These are phyloP conservation scores for Solanum chmielewskii DNA, from an alignment of 257 asterid genomes.

Conservation along the genomic window DNA sequence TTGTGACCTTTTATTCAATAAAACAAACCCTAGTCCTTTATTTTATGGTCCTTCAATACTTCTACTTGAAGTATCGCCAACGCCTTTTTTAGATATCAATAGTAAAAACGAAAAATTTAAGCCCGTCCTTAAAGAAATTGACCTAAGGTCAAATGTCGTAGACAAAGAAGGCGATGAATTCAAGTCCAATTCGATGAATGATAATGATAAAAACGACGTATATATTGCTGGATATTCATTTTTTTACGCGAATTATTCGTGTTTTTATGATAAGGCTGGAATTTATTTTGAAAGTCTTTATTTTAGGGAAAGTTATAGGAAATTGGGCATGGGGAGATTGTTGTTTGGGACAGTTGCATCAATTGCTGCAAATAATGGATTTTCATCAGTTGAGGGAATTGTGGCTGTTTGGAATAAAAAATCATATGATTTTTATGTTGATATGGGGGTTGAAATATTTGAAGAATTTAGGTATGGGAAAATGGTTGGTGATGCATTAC, in stretches of 20 bases:
- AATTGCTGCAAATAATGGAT: constrained; percentile 3
- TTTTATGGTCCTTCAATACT: neutral
- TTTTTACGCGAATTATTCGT: constrained; percentile 2
- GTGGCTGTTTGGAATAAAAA: constrained; percentile 8
- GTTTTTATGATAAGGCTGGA: constrained; percentile 1
- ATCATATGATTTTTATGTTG: constrained; percentile 2
- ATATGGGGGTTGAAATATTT: constrained; percentile 3
- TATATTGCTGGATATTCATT: neutral
- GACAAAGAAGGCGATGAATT: neutral
- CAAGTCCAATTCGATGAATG: neutral
- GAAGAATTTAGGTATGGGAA: constrained; percentile 11
- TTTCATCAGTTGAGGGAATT: constrained; percentile 3
- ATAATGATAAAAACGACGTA: neutral
- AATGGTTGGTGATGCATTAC: neutral
- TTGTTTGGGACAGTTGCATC: constrained; percentile 3
- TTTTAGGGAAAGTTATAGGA: constrained; percentile 2
- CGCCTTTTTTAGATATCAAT: neutral
- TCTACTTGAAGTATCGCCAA: neutral
- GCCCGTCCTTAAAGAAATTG: neutral
- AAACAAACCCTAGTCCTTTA: neutral
- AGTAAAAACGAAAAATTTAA: neutral
- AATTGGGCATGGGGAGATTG: neutral
- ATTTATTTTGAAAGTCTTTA: constrained; percentile 5
- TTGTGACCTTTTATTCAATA: neutral
- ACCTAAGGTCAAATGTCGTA: neutral